Evolutionary conservation across 1,284 basidiomycete genomes (phyloP), one percentile per base, ranked within the genome.

Genomic region (Cryptococcus wingfieldii): DNA sequence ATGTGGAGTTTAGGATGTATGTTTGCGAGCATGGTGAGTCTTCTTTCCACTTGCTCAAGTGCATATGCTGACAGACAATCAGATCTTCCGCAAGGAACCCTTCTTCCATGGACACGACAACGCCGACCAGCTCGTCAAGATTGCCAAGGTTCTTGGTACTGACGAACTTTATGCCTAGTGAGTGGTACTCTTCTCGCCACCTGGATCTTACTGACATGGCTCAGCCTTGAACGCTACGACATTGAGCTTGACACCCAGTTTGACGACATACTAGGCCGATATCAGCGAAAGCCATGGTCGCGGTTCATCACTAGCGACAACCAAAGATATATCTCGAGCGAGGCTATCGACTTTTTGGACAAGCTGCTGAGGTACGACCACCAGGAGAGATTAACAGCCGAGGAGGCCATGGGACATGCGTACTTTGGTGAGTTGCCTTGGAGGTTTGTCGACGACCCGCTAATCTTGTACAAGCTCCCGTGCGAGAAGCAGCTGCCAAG

Each of bases 21-120:
- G 91, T 97, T 97, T 76, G 92, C 92, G 13, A 91, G 89, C n/a
- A 96, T 98, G 92, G 91, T 92, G 67, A 63, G 82, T 70, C n/a
- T 13, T 23, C 23, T 23, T 23, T 23, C 1, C 23, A 23, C 23
- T 23, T 23, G 23, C 23, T 3, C 23, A 23, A 4, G 23, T 18
- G 50, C n/a, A 43, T 14, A 19, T 38, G 47, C 53, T 55, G 50
- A 50, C 43, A 38, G 37, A n/a, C 31, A 43, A 16, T 39, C 67
- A 95, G 91, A 98, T 98, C 72, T 98, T 98, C 84, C 86, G 95
- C 65, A 98, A 98, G 78, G 95, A 98, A 73, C 95, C 95, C n/a
- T 96, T 98, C 81, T 98, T 98, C 84, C 95, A 98, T 72, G 95
- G 95, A 13, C 94, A 97, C 74, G 94, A 98, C 78, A 98, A 98